Base-by-base conservation (phyloP, 331 rosid species). In the Prunus yedoensis region DNA sequence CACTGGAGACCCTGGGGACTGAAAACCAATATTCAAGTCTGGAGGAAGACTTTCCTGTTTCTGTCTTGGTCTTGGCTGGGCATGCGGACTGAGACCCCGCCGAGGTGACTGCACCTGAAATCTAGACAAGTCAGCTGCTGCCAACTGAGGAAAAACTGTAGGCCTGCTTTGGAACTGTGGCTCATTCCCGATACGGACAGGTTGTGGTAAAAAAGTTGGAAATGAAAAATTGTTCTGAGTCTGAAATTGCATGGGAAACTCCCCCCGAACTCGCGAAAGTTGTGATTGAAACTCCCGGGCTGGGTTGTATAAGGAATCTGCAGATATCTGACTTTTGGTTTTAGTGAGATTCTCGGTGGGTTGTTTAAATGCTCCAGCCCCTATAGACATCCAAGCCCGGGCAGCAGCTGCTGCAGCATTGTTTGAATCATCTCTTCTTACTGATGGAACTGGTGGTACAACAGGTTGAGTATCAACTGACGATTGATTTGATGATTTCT, bases 371-470 rank as follows among this genome's bases (percentile, higher is more conserved):
- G 90, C 87, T 79, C 89, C 98, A 14, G 88, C 96, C 73, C 91
- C 94, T 30, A 88, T 80, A 38, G 97, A 94, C 97, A 91, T 91
- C 97, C 97, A 94, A 50, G 91, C 97, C 25, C 85, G 88, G 43
- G 98, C 91, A 63, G 98, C 91, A 28, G 89, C 90, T 8, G 89
- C 89, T 10, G 97, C 84, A 58, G 97, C 97, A 83, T 81, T 94
- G 78, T 81, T 80, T 0, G 79, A 65, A 79, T 87, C 88, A 32
- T 87, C 94, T 77, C 91, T 84, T 81, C 80, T 87, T 38, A 65
- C 78, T 47, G 90, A 83, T 73, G 91, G 85, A 74, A 66, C 87
- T 4, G 88, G 71, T 74, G 89, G 78, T 68, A 80, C 73, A 45
- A 43, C 73, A 9, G 79, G 88, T 3, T 70, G 86, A 78, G 89